phyloP scores from a whole-genome alignment of 2,329 filamentous ascomycete genomes.

The Penicillium paneum region DNA sequence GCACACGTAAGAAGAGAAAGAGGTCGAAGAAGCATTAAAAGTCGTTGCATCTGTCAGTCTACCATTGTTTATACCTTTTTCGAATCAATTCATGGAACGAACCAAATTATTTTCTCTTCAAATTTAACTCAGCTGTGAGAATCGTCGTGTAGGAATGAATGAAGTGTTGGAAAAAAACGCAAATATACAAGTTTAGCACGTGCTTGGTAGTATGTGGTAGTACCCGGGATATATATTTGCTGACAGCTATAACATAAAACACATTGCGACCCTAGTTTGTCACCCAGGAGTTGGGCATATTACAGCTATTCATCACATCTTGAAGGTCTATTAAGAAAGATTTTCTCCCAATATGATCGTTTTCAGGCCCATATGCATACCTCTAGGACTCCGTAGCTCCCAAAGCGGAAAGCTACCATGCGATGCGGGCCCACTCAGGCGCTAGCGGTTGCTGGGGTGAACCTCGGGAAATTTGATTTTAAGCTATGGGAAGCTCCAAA shows the following conservation, averaged over 20 bases:
- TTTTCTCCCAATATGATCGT: not conserved
- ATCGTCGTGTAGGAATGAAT: no score
- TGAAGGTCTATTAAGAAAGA: not conserved
- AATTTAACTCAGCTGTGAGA: not conserved
- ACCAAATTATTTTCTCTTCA: not conserved
- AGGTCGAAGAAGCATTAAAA: conserved; percentile 44
- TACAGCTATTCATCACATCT: not conserved
- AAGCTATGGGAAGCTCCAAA: not conserved
- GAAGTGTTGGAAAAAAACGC: no score
- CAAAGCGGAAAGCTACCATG: conserved; percentile 10
- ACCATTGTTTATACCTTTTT: conserved; percentile 10
- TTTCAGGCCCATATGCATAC: not conserved
- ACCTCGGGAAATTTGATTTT: conserved; percentile 1
- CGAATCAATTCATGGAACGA: conserved; percentile 1
- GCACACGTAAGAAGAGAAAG: conserved; percentile 44
- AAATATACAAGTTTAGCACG: no score
- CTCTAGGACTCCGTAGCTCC: not conserved
- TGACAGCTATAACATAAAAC: not conserved
- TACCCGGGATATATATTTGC: not conserved
- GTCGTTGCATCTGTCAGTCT: conserved; percentile 2
- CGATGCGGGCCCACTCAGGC: conserved; percentile 5
- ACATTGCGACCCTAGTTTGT: not conserved
- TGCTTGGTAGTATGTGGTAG: no score
- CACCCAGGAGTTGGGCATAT: not conserved
- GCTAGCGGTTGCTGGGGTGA: conserved; percentile 7